Evolutionary conservation across 2,329 filamentous ascomycete genomes (phyloP).

Genomic region (Nannizzia gypsea): DNA sequence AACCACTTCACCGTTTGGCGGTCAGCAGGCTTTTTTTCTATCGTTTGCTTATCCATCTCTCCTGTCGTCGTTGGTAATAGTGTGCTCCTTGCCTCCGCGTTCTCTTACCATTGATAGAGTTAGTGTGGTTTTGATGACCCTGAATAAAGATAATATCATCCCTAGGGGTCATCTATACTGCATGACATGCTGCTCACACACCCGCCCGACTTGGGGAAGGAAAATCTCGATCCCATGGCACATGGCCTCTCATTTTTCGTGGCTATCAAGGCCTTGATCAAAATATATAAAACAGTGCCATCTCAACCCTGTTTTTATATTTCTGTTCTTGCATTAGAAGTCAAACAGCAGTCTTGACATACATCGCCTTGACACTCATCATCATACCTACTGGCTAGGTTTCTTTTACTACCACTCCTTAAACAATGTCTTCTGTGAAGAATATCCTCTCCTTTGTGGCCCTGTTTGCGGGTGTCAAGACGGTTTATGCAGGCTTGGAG

Average conservation of each 20-base stretch:
- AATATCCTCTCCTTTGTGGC: slow-evolving; percentile 19
- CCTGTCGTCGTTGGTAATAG: not conserved
- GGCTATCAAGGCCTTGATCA: not conserved
- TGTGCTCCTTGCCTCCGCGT: not conserved
- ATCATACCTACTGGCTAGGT: not conserved
- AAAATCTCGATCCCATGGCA: not conserved
- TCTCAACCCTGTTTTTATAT: not conserved
- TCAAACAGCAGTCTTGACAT: not conserved
- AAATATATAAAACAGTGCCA: not conserved
- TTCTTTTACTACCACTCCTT: not conserved
- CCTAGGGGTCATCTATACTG: not conserved
- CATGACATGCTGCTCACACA: no score
- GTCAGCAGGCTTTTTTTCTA: not conserved
- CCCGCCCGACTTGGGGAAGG: not conserved
- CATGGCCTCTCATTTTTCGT: not conserved
- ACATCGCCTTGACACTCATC: not conserved
- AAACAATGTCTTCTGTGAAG: slow-evolving; percentile 21
- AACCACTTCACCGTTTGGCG: not conserved
- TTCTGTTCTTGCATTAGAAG: not conserved
- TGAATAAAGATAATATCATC: not conserved
- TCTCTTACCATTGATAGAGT: not conserved
- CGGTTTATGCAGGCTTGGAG: slow-evolving; percentile 32
- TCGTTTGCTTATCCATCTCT: not conserved
- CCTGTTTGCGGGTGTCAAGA: slow-evolving; percentile 21
- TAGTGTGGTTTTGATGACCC: not conserved